Evolutionary conservation across 495 filamentous ascomycete species (phyloP), one percentile per base, ranked within the genome.

Genomic region (Aspergillus haitiensis): DNA sequence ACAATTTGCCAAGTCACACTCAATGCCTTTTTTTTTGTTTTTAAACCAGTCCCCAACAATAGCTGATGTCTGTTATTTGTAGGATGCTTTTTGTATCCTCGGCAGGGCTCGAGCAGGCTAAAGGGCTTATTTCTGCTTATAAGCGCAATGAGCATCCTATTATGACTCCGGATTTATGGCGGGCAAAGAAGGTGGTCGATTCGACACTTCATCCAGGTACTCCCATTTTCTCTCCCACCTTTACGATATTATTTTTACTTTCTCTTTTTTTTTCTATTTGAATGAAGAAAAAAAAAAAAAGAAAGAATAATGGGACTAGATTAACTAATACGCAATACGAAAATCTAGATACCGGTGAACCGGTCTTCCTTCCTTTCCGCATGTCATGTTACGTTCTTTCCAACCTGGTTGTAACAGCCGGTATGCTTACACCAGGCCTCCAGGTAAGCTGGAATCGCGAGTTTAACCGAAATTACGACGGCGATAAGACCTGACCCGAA

Each of bases 361-460:
- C 93, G 1, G 95, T 98, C 54, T 85, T 98, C 67, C 84, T 98
- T 6, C 94, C 95, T 16, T 97, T 97, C 71, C 86, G 94, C 65
- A 98, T 98, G 95, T 96, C 91, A 46, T 90, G 85, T 79, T 98
- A 96, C 71, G 91, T 95, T 54, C 78, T 98, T 47, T 92, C 92
- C 55, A 98, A 98, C 71, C 77, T 98, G 66, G 81, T 98, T 47
- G 93, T 98, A 53, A 98, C 94, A n/a, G 95, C 87, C 5, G 94
- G 95, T 67, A 98, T 98, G 95, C 86, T 98, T 53, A 94, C 92
- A 21, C 94, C 94, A 0, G 88, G 89, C 56, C 65, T 67, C 5
- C 52, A 57, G 55, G 73, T 73, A 61, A 61, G 67, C 33, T 11
- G 4, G 16, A 39, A 34, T 12, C n/a, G n/a, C 46, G 12, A 31